These are phyloP conservation scores for Fusarium sacchari DNA, from an alignment of 2,329 filamentous ascomycete genomes.

Conservation along the genomic window DNA sequence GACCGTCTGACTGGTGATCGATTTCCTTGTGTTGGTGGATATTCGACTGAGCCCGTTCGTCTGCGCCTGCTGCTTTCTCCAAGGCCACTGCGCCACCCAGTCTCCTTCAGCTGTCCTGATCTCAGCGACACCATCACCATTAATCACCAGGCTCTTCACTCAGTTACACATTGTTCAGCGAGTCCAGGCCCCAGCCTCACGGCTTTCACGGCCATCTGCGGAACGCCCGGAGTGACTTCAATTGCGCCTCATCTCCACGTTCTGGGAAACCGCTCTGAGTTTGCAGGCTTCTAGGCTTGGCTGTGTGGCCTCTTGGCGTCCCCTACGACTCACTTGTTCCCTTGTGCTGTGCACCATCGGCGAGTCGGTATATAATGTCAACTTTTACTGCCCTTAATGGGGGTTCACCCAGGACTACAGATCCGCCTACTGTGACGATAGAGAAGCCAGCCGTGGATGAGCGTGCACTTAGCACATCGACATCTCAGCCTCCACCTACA, in stretches of 20 bases:
- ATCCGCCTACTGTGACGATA: conserved; percentile 46
- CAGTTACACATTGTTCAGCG: neutral
- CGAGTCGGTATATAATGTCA: conserved; percentile 53
- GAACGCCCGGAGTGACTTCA: conserved; percentile 29
- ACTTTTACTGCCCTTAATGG: conserved; percentile 64
- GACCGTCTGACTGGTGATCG: conserved; percentile 5
- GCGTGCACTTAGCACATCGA: conserved; percentile 41
- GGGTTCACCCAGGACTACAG: conserved; percentile 57
- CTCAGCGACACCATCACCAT: neutral
- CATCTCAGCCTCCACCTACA: conserved; percentile 41
- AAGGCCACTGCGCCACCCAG: conserved; percentile 10
- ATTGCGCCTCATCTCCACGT: conserved; percentile 5
- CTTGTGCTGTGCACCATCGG: neutral
- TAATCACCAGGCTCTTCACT: neutral
- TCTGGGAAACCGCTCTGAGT: conserved; percentile 3
- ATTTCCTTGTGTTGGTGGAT: neutral
- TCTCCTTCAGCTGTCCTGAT: neutral
- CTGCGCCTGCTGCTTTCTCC: conserved; percentile 9
- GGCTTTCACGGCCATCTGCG: conserved; percentile 17
- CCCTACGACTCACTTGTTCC: neutral
- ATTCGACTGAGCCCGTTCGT: neutral
- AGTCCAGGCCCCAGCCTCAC: neutral
- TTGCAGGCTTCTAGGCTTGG: conserved; percentile 1
- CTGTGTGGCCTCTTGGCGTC: neutral
- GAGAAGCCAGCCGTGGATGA: conserved; percentile 50